These are phyloP conservation scores for Cicer bijugum DNA, from an alignment of 306 rosid species.

Conservation along the genomic window DNA sequence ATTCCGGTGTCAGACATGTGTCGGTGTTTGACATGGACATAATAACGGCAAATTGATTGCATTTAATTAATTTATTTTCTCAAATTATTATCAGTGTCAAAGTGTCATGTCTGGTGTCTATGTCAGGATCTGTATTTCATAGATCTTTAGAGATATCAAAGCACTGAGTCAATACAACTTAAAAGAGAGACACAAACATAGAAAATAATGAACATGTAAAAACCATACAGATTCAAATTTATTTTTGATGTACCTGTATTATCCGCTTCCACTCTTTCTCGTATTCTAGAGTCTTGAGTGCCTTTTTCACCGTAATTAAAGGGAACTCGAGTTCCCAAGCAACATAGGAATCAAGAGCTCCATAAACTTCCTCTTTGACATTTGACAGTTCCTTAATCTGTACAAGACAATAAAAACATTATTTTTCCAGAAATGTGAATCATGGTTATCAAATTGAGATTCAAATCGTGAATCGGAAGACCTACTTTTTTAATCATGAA, in stretches of 20 bases:
- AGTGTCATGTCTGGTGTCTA: too few species aligned
- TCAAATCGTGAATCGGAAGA: too few species aligned
- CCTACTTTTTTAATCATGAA: too few species aligned
- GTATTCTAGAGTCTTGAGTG: conserved; percentile 73
- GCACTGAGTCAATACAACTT: conserved; percentile 2
- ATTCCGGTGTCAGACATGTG: too few species aligned
- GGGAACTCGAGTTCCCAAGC: conserved; percentile 99
- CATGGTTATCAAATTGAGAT: background rate
- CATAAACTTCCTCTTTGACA: conserved; percentile 98
- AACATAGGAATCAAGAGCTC: conserved; percentile 94
- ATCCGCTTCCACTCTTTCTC: conserved; percentile 89
- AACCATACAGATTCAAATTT: background rate
- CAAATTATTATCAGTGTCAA: too few species aligned
- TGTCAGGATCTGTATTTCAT: too few species aligned
- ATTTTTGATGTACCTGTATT: conserved; percentile 64
- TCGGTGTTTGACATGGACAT: too few species aligned
- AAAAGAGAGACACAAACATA: background rate
- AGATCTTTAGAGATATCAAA: background rate
- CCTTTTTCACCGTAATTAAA: conserved; percentile 83
- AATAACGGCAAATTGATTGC: too few species aligned
- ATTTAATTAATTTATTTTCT: too few species aligned
- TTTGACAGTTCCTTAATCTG: conserved; percentile 83
- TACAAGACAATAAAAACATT: conserved; percentile 17
- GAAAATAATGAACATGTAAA: conserved; percentile 11
- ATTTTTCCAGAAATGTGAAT: conserved; percentile 34